These are phyloP conservation scores for Chlorella sorokiniana DNA, from an alignment of 139 green algal genomes.

Conservation along the genomic window DNA sequence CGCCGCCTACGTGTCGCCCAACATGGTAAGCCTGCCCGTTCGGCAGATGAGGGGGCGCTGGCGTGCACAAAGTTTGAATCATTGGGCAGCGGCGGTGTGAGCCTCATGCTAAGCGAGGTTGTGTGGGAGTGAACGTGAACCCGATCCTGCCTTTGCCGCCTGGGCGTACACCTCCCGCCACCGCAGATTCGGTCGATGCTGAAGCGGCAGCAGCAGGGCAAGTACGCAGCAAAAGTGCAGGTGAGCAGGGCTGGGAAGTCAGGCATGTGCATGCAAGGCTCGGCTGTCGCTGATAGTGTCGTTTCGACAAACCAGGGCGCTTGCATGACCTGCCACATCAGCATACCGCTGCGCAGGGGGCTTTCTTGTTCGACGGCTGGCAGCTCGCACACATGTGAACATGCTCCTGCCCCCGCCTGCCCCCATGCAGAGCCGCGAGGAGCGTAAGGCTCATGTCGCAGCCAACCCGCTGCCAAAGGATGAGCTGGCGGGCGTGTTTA, in stretches of 20 bases:
- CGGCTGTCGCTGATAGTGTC: too few species aligned
- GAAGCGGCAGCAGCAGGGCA: conserved; percentile 76
- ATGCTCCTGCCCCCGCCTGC: neutral
- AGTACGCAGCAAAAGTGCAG: conserved; percentile 83
- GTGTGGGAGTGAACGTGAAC: neutral
- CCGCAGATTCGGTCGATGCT: conserved; percentile 62
- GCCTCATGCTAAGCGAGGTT: neutral
- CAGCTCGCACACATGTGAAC: neutral
- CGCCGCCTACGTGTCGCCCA: conserved; percentile 90
- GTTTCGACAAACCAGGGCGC: too few species aligned
- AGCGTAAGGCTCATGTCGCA: conserved; percentile 68
- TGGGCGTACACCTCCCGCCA: neutral
- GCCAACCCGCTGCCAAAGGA: conserved; percentile 56
- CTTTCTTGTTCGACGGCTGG: too few species aligned
- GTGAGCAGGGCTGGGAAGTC: neutral
- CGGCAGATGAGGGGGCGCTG: too few species aligned
- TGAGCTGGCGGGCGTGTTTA: conserved; percentile 73
- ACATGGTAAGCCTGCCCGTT: conserved; percentile 76
- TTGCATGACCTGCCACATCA: too few species aligned
- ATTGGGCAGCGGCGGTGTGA: too few species aligned
- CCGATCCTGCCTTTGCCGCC: neutral
- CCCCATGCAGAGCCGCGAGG: conserved; percentile 44
- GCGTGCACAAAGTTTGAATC: too few species aligned
- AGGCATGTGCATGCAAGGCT: neutral
- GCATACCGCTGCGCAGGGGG: too few species aligned